Base-by-base conservation (phyloP, 768 basidiomycete species). In the Termitomyces sp. region DNA sequence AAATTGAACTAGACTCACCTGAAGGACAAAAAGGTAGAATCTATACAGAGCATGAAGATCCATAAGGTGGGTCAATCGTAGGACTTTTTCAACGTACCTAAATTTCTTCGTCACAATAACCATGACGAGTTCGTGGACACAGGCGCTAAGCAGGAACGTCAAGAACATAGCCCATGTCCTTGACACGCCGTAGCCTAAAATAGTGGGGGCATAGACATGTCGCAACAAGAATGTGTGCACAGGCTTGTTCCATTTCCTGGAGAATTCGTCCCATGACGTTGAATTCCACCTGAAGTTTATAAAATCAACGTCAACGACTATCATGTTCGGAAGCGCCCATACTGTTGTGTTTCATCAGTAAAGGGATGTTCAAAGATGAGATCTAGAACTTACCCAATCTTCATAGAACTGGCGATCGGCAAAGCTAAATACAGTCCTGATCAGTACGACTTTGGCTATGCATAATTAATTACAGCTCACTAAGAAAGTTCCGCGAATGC, bases 381-480 rank as follows among this genome's bases (percentile, higher is more conserved):
- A 40, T 50, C 32, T 20, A 44, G 44, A 35, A 69, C 77, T 32
- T 73, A 90, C 89, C 93, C 96, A 98, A 72, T 97, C 96, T 75
- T 95, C 92, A 71, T 98, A 99, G 74, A 98, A 99, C 66, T 94
- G 90, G 50, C 96, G 82, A 71, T 99, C 96, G n/a, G 94, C 93
- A 70, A 99, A 99, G 71, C 92, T 94, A 60, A 60, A 42, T 50
- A 54, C 15, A 11, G 9, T 45, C 32, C 12, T 35, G 32, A 49
- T 54, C 33, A 40, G 22, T 20, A 4, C 7, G 22, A 32, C 36
- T 2, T n/a, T 33, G 18, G 45, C 59, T 65, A 51, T 13, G 58
- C 15, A 48, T 11, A 22, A 57, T 51, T 22, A 13, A 20, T n/a
- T 22, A n/a, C n/a, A 4, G 72, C 87, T 70, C 66, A 94, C 93